Conservation (phyloP, 2,329 filamentous ascomycete genomes). For the Berkeleyomyces rouxiae region DNA sequence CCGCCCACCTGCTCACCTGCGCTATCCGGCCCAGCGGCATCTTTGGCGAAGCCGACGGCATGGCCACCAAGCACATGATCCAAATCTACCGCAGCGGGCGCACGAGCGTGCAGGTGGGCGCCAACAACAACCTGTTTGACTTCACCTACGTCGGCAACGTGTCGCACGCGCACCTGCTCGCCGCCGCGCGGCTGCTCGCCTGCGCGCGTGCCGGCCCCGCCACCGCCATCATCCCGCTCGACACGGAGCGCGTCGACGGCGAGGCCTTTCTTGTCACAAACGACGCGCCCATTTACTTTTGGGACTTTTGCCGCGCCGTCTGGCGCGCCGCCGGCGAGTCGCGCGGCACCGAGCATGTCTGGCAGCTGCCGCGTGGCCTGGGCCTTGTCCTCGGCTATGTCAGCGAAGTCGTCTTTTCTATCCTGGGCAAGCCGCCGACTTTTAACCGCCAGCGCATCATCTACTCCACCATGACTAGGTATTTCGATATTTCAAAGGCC, state of each 20-base stretch:
- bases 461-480: conserved; percentile 59
- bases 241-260: conserved; percentile 61
- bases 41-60: conserved; percentile 76
- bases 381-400: conserved; percentile 35
- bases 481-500: conserved; percentile 64
- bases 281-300: conserved; percentile 74
- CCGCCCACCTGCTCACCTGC: conserved; percentile 52
- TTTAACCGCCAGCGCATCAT: conserved; percentile 44
- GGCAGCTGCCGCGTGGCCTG: conserved; percentile 34
- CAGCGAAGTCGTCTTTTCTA: conserved; percentile 34
- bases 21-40: conserved; percentile 77
- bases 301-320: conserved; percentile 68
- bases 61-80: conserved; percentile 57
- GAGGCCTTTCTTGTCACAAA: conserved; percentile 87
- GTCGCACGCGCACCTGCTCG: conserved; percentile 67
- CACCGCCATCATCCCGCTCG: conserved; percentile 42
- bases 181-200: conserved; percentile 53
- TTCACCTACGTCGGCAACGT: conserved; percentile 49
- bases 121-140: conserved; percentile 46
- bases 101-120: conserved; percentile 64
- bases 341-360: conserved; percentile 36
- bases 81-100: conserved; percentile 51
- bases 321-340: conserved; percentile 47
- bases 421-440: conserved; percentile 36
- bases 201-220: conserved; percentile 30